These are phyloP conservation scores for Saccharomycodes ludwigii DNA, from an alignment of 805 yeast species.

Conservation along the genomic window DNA sequence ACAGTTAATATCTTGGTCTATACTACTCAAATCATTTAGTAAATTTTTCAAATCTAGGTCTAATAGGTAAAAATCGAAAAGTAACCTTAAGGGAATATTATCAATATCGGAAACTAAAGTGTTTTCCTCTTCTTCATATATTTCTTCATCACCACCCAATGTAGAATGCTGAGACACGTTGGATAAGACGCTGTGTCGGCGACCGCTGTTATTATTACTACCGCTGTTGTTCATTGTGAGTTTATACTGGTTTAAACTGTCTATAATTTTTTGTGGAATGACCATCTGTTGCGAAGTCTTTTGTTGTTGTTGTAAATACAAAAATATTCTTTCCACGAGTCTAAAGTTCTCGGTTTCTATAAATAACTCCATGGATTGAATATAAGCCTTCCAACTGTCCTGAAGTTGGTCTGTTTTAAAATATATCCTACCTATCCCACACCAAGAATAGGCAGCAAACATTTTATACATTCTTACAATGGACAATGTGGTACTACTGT, in stretches of 20 bases:
- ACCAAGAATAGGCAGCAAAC: slow-evolving; percentile 18
- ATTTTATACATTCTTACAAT: slow-evolving; percentile 8
- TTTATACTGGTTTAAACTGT: slow-evolving; percentile 4
- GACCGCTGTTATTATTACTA: no score
- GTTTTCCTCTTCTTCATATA: no score
- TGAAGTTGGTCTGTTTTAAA: slow-evolving; percentile 11
- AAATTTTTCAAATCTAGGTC: no score
- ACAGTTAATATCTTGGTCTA: no score
- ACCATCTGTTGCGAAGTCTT: slow-evolving; percentile 7
- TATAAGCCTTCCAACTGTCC: slow-evolving; percentile 13
- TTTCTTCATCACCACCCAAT: no score
- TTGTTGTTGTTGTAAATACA: neutral
- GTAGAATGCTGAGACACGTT: no score
- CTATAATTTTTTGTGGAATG: slow-evolving; percentile 6
- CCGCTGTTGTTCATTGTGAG: neutral
- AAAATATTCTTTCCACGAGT: neutral
- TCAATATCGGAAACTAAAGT: no score
- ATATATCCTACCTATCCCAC: slow-evolving; percentile 19
- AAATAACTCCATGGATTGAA: slow-evolving; percentile 11
- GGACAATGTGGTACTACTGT: slow-evolving; percentile 4
- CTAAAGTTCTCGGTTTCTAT: slow-evolving; percentile 9
- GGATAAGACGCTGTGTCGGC: no score
- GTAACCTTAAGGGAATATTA: no score
- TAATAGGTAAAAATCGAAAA: no score
- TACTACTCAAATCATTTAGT: no score